Evolutionary conservation across 306 rosid species (phyloP), one percentile per base, ranked within the genome.

Genomic region (Inga laurina): DNA sequence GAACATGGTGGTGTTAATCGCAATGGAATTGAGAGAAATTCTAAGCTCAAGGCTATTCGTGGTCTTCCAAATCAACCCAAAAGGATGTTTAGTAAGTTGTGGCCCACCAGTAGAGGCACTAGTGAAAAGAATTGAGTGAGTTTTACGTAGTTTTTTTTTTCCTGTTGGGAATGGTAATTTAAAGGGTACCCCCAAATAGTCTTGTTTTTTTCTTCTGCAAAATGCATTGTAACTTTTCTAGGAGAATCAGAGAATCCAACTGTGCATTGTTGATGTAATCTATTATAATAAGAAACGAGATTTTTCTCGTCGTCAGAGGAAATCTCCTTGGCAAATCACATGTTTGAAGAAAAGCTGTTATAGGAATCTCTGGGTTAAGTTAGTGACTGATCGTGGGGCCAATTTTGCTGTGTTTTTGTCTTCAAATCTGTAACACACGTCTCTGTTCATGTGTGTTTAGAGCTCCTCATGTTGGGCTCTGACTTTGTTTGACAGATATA

Each of bases 21-120:
- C 0, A 85, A 87, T 84, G 92, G 89, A 54, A 87, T 84, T 35
- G 90, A 76, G n/a, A 88, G 90, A 74, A 77, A 81, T 77, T 82
- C 89, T 43, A 90, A 81, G 90, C 76, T 85, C 27, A 94, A 91
- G 86, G 84, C 87, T 66, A 30, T 88, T 30, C 86, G 92, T 72
- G 81, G 85, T 16, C 78, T 91, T 78, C 97, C 97, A 3, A 68
- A 87, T 39, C 88, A 87, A 68, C 98, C 98, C 74, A 92, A 88
- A 85, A 78, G 90, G 71, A 94, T 94, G 89, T 67, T 94, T 41
- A 91, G 97, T 62, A 94, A 92, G 89, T 88, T 94, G 59, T 94
- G 98, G 98, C 82, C 91, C 51, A 82, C 76, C 79, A 89, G 90
- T 82, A 92, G 91, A 90, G 88, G 86, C 82, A 49, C 80, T 75